phyloP scores from a whole-genome alignment of 306 rosid species.

The Cucumis cinereus region DNA sequence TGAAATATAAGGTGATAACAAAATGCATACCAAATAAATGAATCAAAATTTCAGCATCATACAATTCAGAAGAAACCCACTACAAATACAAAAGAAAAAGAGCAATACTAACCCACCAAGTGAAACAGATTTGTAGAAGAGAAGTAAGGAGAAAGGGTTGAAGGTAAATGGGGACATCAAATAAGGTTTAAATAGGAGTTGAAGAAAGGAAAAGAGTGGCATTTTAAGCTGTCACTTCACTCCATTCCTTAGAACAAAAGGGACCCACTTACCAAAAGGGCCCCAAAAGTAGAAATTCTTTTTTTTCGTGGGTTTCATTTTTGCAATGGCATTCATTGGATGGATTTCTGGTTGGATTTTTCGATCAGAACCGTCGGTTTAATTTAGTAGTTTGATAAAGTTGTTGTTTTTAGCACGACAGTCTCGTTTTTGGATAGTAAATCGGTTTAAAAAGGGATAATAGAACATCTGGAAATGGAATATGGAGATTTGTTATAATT shows the following conservation, averaged over 20 bases:
- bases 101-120: neutral
- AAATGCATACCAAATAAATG: neutral
- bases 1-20: neutral
- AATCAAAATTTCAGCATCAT: neutral
- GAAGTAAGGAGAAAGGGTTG: neutral
- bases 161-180: neutral
- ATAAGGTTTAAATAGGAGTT: neutral
- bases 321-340: neutral
- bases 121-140: neutral
- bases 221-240: slow-evolving; percentile 5
- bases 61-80: neutral
- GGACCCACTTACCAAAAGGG: slow-evolving; percentile 3
- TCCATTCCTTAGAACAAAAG: neutral
- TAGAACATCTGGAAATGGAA: neutral
- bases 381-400: neutral
- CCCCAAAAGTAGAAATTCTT: neutral
- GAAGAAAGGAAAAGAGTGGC: neutral
- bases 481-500: neutral
- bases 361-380: slow-evolving; percentile 1
- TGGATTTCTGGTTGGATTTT: neutral
- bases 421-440: neutral
- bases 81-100: neutral
- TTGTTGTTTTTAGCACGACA: neutral
- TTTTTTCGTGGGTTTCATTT: neutral
- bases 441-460: neutral